Evolutionary conservation across 495 filamentous ascomycete species (phyloP).

Genomic region (Penicillium subrubescens): DNA sequence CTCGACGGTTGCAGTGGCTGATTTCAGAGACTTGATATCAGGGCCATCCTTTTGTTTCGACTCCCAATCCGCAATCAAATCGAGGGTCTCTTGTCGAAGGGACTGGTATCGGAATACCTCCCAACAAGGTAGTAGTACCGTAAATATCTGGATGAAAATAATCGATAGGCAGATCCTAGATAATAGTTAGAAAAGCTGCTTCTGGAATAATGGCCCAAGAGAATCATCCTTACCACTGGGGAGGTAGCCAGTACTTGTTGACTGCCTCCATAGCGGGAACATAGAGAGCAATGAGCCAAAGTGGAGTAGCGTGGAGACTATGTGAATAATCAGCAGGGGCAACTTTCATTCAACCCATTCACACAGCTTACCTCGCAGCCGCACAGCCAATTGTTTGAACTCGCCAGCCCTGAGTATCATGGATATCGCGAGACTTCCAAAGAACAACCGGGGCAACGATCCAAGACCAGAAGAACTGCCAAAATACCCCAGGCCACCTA

Average conservation of each 20-base stretch:
- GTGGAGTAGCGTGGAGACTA: conserved; percentile 59
- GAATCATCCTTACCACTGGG: conserved; percentile 54
- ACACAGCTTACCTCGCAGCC: conserved; percentile 40
- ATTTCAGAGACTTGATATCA: neutral
- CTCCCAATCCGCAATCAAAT: conserved; percentile 39
- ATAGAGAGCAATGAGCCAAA: conserved; percentile 66
- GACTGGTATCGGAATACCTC: conserved; percentile 53
- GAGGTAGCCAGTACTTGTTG: conserved; percentile 55
- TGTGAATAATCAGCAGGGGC: neutral
- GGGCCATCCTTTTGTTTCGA: conserved; percentile 10
- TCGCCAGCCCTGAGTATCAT: conserved; percentile 68
- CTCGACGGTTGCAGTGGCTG: neutral
- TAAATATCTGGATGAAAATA: conserved; percentile 53
- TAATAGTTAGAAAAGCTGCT: neutral
- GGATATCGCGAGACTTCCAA: conserved; percentile 52
- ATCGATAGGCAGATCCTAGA: conserved; percentile 57
- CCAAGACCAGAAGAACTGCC: conserved; percentile 66
- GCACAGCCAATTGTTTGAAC: conserved; percentile 63
- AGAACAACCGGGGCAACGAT: conserved; percentile 52
- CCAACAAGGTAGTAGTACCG: conserved; percentile 56
- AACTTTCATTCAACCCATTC: neutral
- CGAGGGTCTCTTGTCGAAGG: conserved; percentile 44
- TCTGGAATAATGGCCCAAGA: neutral
- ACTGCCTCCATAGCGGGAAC: conserved; percentile 54
- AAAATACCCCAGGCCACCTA: conserved; percentile 60